Evolutionary conservation across 306 rosid species (phyloP).

Genomic region (Ormosia emarginata): DNA sequence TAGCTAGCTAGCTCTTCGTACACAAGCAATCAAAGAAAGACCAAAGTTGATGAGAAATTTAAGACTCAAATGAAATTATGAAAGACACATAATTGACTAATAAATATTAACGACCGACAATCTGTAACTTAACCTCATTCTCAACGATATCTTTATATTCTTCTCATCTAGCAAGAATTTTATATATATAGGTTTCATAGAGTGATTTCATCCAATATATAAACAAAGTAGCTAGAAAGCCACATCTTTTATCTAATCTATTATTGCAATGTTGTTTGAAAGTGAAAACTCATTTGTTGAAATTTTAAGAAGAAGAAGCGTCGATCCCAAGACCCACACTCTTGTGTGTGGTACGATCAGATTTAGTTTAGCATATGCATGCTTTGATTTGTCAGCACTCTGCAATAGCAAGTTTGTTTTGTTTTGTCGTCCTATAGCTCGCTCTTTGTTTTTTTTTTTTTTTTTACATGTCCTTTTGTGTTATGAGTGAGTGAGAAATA

Average conservation of each 20-base stretch:
- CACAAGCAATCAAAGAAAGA: background rate
- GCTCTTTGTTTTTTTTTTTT: background rate
- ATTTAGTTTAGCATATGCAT: conserved; percentile 11
- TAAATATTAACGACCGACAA: background rate
- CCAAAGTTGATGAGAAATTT: background rate
- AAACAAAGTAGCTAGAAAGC: background rate
- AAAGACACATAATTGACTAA: conserved; percentile 10
- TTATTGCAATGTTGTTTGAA: background rate
- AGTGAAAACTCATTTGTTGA: background rate
- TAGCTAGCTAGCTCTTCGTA: background rate
- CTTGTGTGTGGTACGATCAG: background rate
- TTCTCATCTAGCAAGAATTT: background rate
- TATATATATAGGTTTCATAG: background rate
- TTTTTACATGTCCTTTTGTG: background rate
- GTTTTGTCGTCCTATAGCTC: background rate
- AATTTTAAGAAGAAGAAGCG: background rate
- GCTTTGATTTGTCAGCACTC: conserved; percentile 12
- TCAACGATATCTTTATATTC: background rate
- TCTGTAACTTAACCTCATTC: background rate
- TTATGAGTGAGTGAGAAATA: conserved; percentile 18
- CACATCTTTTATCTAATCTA: background rate
- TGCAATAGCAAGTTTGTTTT: conserved; percentile 13
- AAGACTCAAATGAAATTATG: background rate
- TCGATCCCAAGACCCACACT: background rate
- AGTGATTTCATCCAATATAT: background rate